Conservation (phyloP, 202 grass and related monocot genomes). For the Bolboschoenoplectus hybrid region DNA sequence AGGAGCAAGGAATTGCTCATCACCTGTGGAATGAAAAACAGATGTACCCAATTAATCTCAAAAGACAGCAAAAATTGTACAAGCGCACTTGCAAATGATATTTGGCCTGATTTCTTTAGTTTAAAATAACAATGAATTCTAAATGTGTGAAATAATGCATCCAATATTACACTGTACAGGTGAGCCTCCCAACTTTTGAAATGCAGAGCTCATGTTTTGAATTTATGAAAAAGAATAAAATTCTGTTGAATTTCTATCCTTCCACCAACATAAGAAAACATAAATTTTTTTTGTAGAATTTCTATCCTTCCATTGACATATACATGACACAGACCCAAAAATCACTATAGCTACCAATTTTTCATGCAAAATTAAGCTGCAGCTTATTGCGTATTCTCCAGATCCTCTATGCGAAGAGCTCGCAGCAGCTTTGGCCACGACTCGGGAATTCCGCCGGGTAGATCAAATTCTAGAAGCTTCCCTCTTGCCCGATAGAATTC, state of each 20-base stretch:
- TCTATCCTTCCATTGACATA: conserved; percentile 23
- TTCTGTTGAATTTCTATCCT: conserved; percentile 22
- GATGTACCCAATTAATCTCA: neutral
- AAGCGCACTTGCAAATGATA: neutral
- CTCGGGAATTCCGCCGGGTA: conserved; percentile 79
- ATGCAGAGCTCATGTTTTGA: neutral
- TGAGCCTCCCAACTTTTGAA: neutral
- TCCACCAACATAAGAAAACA: neutral
- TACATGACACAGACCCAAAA: conserved; percentile 16
- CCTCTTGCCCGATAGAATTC: conserved; percentile 75
- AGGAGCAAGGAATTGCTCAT: neutral
- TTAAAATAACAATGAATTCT: neutral
- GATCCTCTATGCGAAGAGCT: conserved; percentile 75
- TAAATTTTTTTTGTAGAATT: conserved; percentile 15
- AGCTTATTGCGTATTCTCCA: conserved; percentile 61
- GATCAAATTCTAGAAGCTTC: conserved; percentile 83
- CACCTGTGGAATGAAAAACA: neutral
- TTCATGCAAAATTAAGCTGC: conserved; percentile 50
- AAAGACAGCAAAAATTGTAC: neutral
- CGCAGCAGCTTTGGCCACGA: conserved; percentile 91
- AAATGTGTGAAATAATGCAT: neutral
- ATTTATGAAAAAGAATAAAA: neutral
- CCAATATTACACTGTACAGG: conserved; percentile 7
- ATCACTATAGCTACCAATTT: conserved; percentile 1
- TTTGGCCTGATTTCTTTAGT: neutral